Evolutionary conservation across 2,329 filamentous ascomycete genomes (phyloP), one percentile per base, ranked within the genome.

Genomic region (Penicillium capsulatum): DNA sequence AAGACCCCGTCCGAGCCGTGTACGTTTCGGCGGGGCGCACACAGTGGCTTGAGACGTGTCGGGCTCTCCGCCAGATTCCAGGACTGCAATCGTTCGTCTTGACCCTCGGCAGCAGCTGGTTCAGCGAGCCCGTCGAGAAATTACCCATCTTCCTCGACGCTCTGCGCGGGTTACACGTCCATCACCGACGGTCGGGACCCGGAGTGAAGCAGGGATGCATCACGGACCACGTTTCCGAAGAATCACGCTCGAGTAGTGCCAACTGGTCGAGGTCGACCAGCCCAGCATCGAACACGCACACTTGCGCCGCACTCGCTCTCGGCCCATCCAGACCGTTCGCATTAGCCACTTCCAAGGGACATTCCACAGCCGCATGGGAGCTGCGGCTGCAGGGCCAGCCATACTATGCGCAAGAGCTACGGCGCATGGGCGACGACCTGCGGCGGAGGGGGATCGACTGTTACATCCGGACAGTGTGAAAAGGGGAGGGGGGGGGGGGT

Each of bases 1-100:
- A 66, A 42, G 64, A 67, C 46, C 59, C 64, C 17, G 64, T 66
- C 15, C 63, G 64, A 36, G 42, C 55, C 2, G 50, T 67, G 3
- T 67, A 67, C 31, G 60, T 66, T 32, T 59, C 59, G 24, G 63
- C 63, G 0, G 63, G 64, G 19, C 57, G 55, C 3, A 49, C 55
- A 31, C 63, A 66, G 40, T 67, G 64, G 64, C 34, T 58, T 14
- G 63, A 66, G 34, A 65, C 63, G 1, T 66, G 63, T 44, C 47
- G 40, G 13, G 48, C 59, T 0, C 40, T 67, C 2, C 40, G 45
- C 0, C 30, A 39, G 16, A 53, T 66, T 24, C 46, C 50, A 1
- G 34, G 37, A 0, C 46, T 66, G 13, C 54, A 58, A 26, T 47
- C 53, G 2, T 66, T 66, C 31, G 55, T 55, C 6, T 41, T 66